Conservation (phyloP, 768 basidiomycete genomes). For the Pisolithus microcarpus region DNA sequence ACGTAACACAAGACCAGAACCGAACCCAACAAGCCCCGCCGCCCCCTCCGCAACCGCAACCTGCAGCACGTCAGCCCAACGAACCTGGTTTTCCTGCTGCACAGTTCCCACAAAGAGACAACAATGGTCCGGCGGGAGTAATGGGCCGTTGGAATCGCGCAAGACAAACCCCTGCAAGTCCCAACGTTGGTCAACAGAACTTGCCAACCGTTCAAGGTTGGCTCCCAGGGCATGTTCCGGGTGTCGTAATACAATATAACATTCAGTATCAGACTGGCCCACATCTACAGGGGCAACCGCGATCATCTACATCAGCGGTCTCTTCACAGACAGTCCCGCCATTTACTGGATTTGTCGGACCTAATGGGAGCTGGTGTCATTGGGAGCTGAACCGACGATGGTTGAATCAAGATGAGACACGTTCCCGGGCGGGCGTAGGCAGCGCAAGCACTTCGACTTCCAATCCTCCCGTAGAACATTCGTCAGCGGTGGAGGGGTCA, state of each 20-base stretch:
- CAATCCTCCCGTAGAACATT: constrained; percentile 1
- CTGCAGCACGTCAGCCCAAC: constrained; percentile 27
- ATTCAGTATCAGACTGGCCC: constrained; percentile 48
- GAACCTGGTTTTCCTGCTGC: constrained; percentile 22
- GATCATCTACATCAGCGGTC: constrained; percentile 15
- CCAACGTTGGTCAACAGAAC: constrained; percentile 27
- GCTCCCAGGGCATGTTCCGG: constrained; percentile 32
- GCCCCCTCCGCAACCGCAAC: constrained; percentile 21
- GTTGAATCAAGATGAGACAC: constrained; percentile 7
- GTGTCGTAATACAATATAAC: constrained; percentile 57
- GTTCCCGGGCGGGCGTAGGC: background rate
- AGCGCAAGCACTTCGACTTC: background rate
- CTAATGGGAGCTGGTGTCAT: constrained; percentile 57
- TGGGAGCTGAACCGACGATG: constrained; percentile 43
- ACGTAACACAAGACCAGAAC: constrained; percentile 28
- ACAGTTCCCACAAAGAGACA: constrained; percentile 32
- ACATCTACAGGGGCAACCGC: constrained; percentile 28
- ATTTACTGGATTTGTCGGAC: constrained; percentile 58
- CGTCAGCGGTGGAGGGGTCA: background rate
- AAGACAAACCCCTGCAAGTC: constrained; percentile 35
- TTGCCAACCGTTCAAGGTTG: constrained; percentile 28
- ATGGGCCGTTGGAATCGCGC: constrained; percentile 52
- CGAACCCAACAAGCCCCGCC: constrained; percentile 16
- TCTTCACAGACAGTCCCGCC: constrained; percentile 41
- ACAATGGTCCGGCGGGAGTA: constrained; percentile 30